These are phyloP conservation scores for Lactuca sativa DNA, from an alignment of 129 eudicot genomes.

Conservation along the genomic window DNA sequence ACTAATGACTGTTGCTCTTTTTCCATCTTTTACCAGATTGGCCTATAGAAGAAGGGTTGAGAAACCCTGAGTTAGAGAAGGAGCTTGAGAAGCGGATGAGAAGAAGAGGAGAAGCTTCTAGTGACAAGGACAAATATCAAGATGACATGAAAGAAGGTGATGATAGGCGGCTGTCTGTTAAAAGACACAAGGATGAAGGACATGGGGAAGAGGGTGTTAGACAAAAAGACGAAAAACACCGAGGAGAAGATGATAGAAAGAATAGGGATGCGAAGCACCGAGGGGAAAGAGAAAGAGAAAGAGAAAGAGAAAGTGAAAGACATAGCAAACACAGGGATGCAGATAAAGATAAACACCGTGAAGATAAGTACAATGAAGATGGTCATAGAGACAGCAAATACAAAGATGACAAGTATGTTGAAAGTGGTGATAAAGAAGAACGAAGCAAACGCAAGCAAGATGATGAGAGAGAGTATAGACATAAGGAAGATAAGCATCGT, in stretches of 20 bases:
- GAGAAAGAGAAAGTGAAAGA: slow-evolving; percentile 42
- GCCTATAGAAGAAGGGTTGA: slow-evolving; percentile 54
- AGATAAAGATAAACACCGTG: slow-evolving; percentile 41
- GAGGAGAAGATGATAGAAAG: slow-evolving; percentile 49
- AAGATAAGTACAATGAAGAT: slow-evolving; percentile 44
- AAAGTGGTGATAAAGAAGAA: slow-evolving; percentile 43
- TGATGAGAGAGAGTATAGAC: slow-evolving; percentile 34
- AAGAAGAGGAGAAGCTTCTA: slow-evolving; percentile 67
- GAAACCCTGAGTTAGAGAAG: slow-evolving; percentile 70
- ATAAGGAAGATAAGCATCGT: slow-evolving; percentile 44
- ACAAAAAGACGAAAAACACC: slow-evolving; percentile 41
- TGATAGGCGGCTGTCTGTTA: slow-evolving; percentile 44
- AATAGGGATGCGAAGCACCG: slow-evolving; percentile 55
- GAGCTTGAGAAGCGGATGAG: slow-evolving; percentile 68
- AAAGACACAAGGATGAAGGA: slow-evolving; percentile 52
- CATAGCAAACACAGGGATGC: slow-evolving; percentile 43
- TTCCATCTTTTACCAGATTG: slow-evolving; percentile 44
- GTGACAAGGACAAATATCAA: slow-evolving; percentile 46
- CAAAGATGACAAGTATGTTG: slow-evolving; percentile 44
- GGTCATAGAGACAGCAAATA: slow-evolving; percentile 43
- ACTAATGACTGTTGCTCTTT: neutral
- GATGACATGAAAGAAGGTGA: slow-evolving; percentile 49
- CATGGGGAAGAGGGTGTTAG: slow-evolving; percentile 29
- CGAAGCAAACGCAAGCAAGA: slow-evolving; percentile 41
- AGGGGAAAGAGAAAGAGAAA: slow-evolving; percentile 45